Percentiles rank a stretch among this genome's conserved stretches.
phyloP scores from a whole-genome alignment of 2,329 filamentous ascomycete genomes.

The Colletotrichum magnum region DNA sequence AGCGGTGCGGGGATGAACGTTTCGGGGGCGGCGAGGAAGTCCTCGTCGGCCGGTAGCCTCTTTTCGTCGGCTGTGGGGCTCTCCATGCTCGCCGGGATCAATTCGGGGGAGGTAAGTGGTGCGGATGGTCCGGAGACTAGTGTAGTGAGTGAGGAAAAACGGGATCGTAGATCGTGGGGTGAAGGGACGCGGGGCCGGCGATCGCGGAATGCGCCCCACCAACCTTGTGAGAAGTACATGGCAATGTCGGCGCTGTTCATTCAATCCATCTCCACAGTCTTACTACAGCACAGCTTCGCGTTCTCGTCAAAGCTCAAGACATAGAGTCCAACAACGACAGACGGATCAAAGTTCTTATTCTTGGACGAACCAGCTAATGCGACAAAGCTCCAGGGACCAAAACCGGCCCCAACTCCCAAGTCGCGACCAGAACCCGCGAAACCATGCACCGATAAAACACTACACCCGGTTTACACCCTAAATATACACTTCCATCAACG shows the following conservation, averaged over 20 bases:
- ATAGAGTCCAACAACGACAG: not conserved
- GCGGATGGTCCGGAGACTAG: not conserved
- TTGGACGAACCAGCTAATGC: slow-evolving; percentile 30
- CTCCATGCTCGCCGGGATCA: not conserved
- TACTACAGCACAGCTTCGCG: not conserved
- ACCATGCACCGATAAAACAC: slow-evolving; percentile 25
- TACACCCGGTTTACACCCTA: slow-evolving; percentile 27
- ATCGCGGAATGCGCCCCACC: too few relatives aligned
- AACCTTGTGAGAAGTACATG: too few relatives aligned
- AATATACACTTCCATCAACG: slow-evolving; percentile 26
- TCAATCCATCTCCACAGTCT: too few relatives aligned
- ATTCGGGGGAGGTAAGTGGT: not conserved
- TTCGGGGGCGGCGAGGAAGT: not conserved
- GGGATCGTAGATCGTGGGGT: too few relatives aligned
- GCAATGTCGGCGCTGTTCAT: too few relatives aligned
- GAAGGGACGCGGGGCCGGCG: too few relatives aligned
- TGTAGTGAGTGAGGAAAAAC: too few relatives aligned
- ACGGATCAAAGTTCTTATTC: slow-evolving; percentile 15
- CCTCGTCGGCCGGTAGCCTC: slow-evolving; percentile 10
- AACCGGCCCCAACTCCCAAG: slow-evolving; percentile 26
- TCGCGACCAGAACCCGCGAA: slow-evolving; percentile 14
- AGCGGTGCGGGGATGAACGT: slow-evolving; percentile 13
- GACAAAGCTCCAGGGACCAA: slow-evolving; percentile 25
- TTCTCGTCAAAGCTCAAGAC: not conserved
- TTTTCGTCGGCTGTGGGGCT: not conserved